phyloP scores from a whole-genome alignment of 768 basidiomycete species.

The Podaxis mareebaensis region DNA sequence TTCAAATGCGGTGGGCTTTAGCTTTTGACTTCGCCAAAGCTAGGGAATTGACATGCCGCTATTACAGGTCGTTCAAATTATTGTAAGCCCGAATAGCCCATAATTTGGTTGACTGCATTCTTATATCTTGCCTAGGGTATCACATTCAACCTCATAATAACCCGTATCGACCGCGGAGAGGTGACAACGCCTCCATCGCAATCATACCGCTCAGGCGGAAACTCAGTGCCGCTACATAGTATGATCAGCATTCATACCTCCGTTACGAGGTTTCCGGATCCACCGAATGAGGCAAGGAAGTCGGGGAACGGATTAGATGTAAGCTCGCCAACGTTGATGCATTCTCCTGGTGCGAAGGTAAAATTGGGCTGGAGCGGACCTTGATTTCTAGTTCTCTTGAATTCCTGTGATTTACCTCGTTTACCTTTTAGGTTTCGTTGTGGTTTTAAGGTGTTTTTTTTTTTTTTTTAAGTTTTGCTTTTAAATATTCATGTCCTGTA shows the following conservation, averaged over 20 bases:
- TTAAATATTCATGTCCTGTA: too few species aligned
- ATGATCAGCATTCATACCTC: slow-evolving; percentile 33
- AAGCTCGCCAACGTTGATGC: neutral
- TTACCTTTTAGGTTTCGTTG: too few species aligned
- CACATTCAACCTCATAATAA: slow-evolving; percentile 35
- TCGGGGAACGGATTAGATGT: neutral
- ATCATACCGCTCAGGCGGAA: neutral
- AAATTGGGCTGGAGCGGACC: neutral
- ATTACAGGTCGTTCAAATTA: slow-evolving; percentile 41
- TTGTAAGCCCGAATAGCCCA: slow-evolving; percentile 25
- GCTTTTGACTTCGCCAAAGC: neutral
- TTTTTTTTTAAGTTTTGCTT: too few species aligned
- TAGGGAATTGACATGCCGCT: neutral
- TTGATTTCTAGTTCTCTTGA: neutral
- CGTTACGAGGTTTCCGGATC: slow-evolving; percentile 26
- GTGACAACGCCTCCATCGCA: slow-evolving; percentile 17
- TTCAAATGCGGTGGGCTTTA: slow-evolving; percentile 35
- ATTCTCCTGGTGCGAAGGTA: neutral
- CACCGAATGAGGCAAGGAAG: neutral
- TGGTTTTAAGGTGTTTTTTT: too few species aligned
- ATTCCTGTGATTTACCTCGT: too few species aligned
- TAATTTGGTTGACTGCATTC: neutral
- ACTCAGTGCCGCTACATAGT: slow-evolving; percentile 25
- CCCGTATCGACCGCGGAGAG: slow-evolving; percentile 25
- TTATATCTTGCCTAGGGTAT: slow-evolving; percentile 24